These are phyloP conservation scores for Mikania micrantha DNA, from an alignment of 129 eudicot species.

Conservation along the genomic window DNA sequence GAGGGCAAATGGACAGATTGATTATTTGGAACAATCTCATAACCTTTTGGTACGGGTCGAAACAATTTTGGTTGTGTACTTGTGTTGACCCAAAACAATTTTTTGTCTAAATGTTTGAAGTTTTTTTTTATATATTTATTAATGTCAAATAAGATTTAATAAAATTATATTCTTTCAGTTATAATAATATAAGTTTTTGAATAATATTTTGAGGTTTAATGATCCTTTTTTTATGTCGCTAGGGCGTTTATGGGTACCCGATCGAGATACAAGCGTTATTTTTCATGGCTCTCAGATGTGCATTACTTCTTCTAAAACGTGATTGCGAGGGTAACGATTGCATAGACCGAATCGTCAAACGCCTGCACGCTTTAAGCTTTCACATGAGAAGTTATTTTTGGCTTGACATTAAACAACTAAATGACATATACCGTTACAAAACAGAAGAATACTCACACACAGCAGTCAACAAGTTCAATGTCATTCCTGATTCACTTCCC, in stretches of 20 bases:
- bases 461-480: conserved; percentile 95
- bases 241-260: conserved; percentile 98
- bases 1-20: no score
- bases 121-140: no score
- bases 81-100: not conserved
- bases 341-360: conserved; percentile 49
- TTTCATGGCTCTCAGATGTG: conserved; percentile 93
- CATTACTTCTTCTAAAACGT: conserved; percentile 62
- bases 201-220: not conserved
- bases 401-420: conserved; percentile 92
- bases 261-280: conserved; percentile 93
- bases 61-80: not conserved
- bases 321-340: conserved; percentile 68
- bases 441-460: conserved; percentile 97
- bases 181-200: not conserved
- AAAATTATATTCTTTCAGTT: not conserved
- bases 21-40: not conserved
- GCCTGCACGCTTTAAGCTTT: conserved; percentile 84
- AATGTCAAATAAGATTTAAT: not conserved
- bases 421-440: conserved; percentile 86
- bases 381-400: conserved; percentile 97
- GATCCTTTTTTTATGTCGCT: not conserved
- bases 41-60: not conserved
- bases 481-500: conserved; percentile 89
- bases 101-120: not conserved